Evolutionary conservation across 352 stramenopile species (phyloP).

Genomic region (Sclerospora graminicola): DNA sequence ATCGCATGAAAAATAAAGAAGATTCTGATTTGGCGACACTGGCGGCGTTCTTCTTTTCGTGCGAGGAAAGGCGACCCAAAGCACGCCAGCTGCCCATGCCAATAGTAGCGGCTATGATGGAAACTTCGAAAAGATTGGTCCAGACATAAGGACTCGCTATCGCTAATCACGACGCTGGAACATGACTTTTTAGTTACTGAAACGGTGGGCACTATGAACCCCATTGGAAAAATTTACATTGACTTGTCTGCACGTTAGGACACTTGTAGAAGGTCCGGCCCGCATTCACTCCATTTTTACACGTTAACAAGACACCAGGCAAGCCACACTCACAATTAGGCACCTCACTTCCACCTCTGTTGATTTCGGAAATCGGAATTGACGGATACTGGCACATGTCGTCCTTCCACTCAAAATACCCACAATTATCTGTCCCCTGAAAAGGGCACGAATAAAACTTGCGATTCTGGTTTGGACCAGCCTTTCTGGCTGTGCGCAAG

Average conservation of each 20-base stretch:
- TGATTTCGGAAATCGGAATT: not conserved
- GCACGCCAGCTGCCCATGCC: slow-evolving; percentile 22
- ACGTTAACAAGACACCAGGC: slow-evolving; percentile 36
- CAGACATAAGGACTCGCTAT: slow-evolving; percentile 4
- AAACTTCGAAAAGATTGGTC: slow-evolving; percentile 23
- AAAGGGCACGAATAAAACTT: slow-evolving; percentile 89
- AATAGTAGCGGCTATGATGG: slow-evolving; percentile 54
- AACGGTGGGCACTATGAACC: slow-evolving; percentile 20
- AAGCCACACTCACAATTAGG: slow-evolving; percentile 39
- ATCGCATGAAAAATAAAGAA: slow-evolving; percentile 25
- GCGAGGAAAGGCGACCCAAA: slow-evolving; percentile 16
- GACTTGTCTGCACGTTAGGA: slow-evolving; percentile 58
- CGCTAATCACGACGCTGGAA: not conserved
- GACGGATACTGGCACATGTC: slow-evolving; percentile 25
- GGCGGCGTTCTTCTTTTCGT: slow-evolving; percentile 53
- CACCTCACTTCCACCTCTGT: not conserved
- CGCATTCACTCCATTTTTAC: slow-evolving; percentile 74
- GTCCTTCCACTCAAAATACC: slow-evolving; percentile 88
- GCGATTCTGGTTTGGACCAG: slow-evolving; percentile 77
- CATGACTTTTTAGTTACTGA: slow-evolving; percentile 5
- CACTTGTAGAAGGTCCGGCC: slow-evolving; percentile 92
- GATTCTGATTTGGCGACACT: slow-evolving; percentile 52
- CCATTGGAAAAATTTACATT: slow-evolving; percentile 93
- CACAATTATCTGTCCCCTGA: slow-evolving; percentile 47
- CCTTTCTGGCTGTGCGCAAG: slow-evolving; percentile 34